phyloP scores from a whole-genome alignment of 805 yeast genomes.

The Barnettozyma sucrosica region DNA sequence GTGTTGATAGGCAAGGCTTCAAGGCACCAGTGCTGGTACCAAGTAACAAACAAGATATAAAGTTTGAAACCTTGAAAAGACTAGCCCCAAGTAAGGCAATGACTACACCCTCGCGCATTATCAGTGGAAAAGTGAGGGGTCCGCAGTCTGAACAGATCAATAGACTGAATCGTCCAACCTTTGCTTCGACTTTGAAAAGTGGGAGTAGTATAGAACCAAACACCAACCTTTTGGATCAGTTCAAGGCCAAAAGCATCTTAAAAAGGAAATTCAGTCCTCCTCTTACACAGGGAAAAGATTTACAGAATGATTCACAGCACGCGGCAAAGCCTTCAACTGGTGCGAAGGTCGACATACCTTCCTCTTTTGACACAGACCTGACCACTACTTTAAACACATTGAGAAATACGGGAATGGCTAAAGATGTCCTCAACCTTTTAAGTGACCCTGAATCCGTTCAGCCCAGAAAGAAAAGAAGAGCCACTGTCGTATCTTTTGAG shows the following conservation, averaged over 20 bases:
- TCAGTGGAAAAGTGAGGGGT: conserved; percentile 25
- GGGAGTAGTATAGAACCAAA: conserved; percentile 10
- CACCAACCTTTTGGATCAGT: conserved; percentile 16
- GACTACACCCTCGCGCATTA: conserved; percentile 26
- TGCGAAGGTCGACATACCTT: neutral
- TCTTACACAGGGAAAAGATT: neutral
- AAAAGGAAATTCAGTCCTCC: conserved; percentile 18
- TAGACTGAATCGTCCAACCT: conserved; percentile 11
- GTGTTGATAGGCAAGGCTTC: conserved; percentile 25
- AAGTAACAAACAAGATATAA: conserved; percentile 16
- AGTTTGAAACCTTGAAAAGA: conserved; percentile 25
- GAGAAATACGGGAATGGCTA: conserved; percentile 20
- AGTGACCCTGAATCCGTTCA: conserved; percentile 10
- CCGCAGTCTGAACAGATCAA: conserved; percentile 25
- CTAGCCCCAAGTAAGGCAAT: conserved; percentile 23
- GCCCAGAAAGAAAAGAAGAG: conserved; percentile 23
- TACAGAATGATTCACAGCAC: neutral
- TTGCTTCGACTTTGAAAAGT: conserved; percentile 4
- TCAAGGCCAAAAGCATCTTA: conserved; percentile 14
- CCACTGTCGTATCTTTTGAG: conserved; percentile 25
- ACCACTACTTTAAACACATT: conserved; percentile 22
- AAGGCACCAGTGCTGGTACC: conserved; percentile 2
- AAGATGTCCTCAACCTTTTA: conserved; percentile 15
- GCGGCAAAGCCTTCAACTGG: neutral
- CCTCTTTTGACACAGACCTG: conserved; percentile 15